A percentile compares a stretch with the other conserved stretches of the same genome.
phyloP scores from a whole-genome alignment of 176 grass and related monocot genomes.

The Aegilops umbellulata region DNA sequence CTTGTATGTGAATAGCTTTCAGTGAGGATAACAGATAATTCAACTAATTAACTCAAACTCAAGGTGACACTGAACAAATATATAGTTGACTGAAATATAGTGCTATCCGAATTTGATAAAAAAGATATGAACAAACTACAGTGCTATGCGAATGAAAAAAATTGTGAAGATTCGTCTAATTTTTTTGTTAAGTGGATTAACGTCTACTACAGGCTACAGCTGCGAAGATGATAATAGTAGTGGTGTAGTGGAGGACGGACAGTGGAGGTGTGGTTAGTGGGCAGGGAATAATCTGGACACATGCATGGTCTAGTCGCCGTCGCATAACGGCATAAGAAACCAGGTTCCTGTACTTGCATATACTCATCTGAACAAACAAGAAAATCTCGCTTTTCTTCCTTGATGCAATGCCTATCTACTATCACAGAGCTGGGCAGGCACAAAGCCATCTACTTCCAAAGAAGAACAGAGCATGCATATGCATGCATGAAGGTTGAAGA shows the following conservation, averaged over 20 bases:
- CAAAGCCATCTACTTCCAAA: background rate
- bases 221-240: background rate
- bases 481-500: background rate
- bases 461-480: constrained; percentile 8
- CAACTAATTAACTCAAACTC: too few species aligned
- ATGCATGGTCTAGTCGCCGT: constrained; percentile 27
- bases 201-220: too few species aligned
- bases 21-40: too few species aligned
- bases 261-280: background rate
- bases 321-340: constrained; percentile 6
- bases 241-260: background rate
- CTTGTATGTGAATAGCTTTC: too few species aligned
- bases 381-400: background rate
- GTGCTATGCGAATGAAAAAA: background rate
- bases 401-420: background rate
- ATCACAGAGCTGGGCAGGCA: background rate
- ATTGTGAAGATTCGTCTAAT: background rate
- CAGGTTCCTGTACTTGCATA: constrained; percentile 23
- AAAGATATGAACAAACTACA: too few species aligned
- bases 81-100: too few species aligned
- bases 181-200: too few species aligned
- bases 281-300: constrained; percentile 23
- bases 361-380: constrained; percentile 8
- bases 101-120: too few species aligned
- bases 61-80: too few species aligned